Evolutionary conservation across 2,329 filamentous ascomycete species (phyloP), one percentile per base, ranked within the genome.

Genomic region (Cephalotrichum gorgonifer): DNA sequence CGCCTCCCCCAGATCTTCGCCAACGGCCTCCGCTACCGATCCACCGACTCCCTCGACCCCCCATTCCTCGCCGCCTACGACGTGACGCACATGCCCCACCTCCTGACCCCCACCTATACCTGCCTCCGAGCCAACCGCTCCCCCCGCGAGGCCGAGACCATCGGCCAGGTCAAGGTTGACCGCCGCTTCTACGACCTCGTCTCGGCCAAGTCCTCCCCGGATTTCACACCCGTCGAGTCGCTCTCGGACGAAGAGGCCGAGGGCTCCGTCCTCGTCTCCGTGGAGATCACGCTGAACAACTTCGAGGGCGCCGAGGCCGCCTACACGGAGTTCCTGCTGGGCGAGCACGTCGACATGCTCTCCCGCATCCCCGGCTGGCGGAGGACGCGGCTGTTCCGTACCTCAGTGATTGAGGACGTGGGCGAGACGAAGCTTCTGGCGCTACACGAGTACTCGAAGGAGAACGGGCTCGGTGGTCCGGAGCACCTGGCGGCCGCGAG

Each of bases 31-130:
- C 83, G 88, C 41, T 95, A 89, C 67, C 76, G 74, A 25, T 84
- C 86, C 8, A 76, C 69, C 15, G 86, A 91, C 62, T 67, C 71
- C 45, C 54, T 67, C 54, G 62, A 72, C 54, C 88, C 86, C 1
- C 75, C 81, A 54, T 95, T 81, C 71, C 78, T 91, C 62, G 88
- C 88, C 28, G 69, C 84, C 50, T 95, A 95, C 72, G 88, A 95
- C 63, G 79, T 93, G 54, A 81, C 79, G 30, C 81, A 83, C 60
- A 87, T 91, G 77, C 66, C 75, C 42, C 79, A 78, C 58, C 73
- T 95, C 60, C 78, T 79, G 46, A 80, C 81, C 44, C 76, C 84
- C 47, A 76, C 81, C 2, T 95, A 95, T 68, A 79, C 77, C 11
- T 68, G 70, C 14, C 69, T 89, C 43, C 76, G 85, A 27, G 78